phyloP scores from a whole-genome alignment of 2,329 filamentous ascomycete genomes.

The Neopestalotiopsis sp. region DNA sequence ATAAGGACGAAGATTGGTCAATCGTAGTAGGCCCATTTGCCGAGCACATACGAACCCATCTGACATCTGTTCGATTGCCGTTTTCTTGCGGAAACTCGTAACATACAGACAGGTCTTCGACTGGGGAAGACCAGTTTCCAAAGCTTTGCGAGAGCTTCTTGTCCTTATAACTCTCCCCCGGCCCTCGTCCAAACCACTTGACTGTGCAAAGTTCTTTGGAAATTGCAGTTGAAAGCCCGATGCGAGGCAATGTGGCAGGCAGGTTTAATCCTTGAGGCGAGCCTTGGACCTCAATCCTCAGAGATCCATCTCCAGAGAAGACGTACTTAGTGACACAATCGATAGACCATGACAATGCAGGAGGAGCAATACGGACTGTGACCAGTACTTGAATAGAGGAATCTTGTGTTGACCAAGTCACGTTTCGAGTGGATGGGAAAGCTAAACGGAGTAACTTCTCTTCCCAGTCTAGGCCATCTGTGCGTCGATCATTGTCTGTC shows the following conservation, averaged over 20 bases:
- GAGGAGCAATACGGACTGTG: no score
- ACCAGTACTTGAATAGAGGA: no score
- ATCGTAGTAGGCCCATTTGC: not conserved
- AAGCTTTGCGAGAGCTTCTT: not conserved
- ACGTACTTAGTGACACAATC: no score
- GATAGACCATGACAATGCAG: no score
- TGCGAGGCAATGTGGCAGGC: not conserved
- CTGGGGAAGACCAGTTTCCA: not conserved
- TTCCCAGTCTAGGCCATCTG: no score
- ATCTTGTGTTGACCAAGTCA: no score
- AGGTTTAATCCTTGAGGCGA: no score
- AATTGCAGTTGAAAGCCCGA: not conserved
- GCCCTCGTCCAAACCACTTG: not conserved
- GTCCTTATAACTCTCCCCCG: not conserved
- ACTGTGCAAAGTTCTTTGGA: not conserved
- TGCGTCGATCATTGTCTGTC: no score
- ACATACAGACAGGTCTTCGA: not conserved
- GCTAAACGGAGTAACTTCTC: no score
- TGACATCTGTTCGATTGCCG: not conserved
- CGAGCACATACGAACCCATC: not conserved
- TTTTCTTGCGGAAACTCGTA: slow-evolving; percentile 3
- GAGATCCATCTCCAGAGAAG: no score
- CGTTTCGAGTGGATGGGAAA: no score
- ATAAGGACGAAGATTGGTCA: not conserved
- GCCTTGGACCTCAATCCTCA: no score